A percentile compares a stretch with the other conserved stretches of the same genome.
Conservation (phyloP, 352 stramenopile genomes). For the Pythium brassicae region DNA sequence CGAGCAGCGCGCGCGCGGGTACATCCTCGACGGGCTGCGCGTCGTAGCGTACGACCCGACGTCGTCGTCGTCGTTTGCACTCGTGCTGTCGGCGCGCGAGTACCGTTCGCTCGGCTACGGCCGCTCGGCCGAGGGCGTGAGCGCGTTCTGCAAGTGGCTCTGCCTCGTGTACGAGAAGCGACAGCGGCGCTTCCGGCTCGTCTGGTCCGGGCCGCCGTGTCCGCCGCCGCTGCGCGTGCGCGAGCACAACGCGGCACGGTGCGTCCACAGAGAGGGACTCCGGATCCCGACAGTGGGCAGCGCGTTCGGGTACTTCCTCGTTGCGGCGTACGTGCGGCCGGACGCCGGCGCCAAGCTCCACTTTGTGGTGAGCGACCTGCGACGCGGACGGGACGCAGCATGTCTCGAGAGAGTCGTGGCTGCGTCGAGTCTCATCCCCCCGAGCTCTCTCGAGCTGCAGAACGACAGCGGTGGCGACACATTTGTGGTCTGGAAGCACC, state of each 20-base stretch:
- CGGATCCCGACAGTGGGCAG: slow-evolving; percentile 10
- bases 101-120: slow-evolving; percentile 50
- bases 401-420: slow-evolving; percentile 20
- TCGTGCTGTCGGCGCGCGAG: slow-evolving; percentile 37
- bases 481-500: slow-evolving; percentile 33
- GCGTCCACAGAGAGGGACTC: slow-evolving; percentile 59
- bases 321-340: slow-evolving; percentile 35
- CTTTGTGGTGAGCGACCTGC: slow-evolving; percentile 28
- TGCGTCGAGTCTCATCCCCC: slow-evolving; percentile 18
- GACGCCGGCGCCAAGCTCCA: slow-evolving; percentile 25
- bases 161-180: slow-evolving; percentile 56
- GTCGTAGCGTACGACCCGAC: slow-evolving; percentile 50
- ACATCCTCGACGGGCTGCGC: slow-evolving; percentile 41
- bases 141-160: slow-evolving; percentile 54
- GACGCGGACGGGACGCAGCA: slow-evolving; percentile 9
- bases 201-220: slow-evolving; percentile 55
- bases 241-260: slow-evolving; percentile 45
- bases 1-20: slow-evolving; percentile 33
- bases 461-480: slow-evolving; percentile 3
- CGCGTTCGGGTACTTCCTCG: slow-evolving; percentile 15
- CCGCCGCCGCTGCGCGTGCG: slow-evolving; percentile 44
- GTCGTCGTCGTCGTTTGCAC: slow-evolving; percentile 27
- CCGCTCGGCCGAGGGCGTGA: slow-evolving; percentile 30
- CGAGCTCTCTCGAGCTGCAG: slow-evolving; percentile 23
- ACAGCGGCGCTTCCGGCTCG: slow-evolving; percentile 37